Base-by-base conservation (phyloP, 208 protist species). In the Plasmodiophora brassicae region DNA sequence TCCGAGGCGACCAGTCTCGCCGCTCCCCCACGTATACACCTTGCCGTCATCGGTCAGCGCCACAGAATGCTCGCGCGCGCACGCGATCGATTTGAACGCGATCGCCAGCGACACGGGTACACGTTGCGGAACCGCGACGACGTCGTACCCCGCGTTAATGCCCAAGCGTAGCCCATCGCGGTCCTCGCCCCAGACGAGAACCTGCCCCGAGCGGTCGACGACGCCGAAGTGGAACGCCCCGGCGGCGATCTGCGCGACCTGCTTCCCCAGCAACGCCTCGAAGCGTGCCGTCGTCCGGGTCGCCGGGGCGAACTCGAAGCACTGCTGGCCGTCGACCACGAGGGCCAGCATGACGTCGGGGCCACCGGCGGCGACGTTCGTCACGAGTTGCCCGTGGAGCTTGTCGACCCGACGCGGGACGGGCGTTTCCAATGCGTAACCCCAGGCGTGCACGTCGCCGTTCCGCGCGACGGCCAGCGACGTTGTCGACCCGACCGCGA, bases 161-260 rank as follows among this genome's bases (percentile, higher is more conserved):
- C n/a, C n/a, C n/a, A n/a, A n/a, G n/a, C n/a, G n/a, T n/a, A n/a
- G n/a, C n/a, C n/a, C n/a, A n/a, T n/a, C n/a, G n/a, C n/a, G n/a
- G n/a, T n/a, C 50, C n/a, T 60, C 50, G n/a, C 50, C 50, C 50
- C 50, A 60, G 50, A n/a, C 50, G 50, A 60, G n/a, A 60, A 60
- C 50, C n/a, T 60, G 22, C 22, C 50, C 50, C n/a, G 22, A 22
- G 25, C 25, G 25, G 50, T 60, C 50, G 50, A 60, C 50, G n/a
- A n/a, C 50, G n/a, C n/a, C n/a, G n/a, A n/a, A n/a, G n/a, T n/a
- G n/a, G n/a, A n/a, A n/a, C n/a, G n/a, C n/a, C n/a, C 50, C 50
- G 50, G 50, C 50, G n/a, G 50, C 50, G n/a, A 60, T 60, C 25
- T 60, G 50, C n/a, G 50, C n/a, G 50, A 60, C 50, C 50, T 60